Base-by-base conservation (phyloP, 2,329 filamentous ascomycete genomes). In the Myriosclerotinia curreyana region DNA sequence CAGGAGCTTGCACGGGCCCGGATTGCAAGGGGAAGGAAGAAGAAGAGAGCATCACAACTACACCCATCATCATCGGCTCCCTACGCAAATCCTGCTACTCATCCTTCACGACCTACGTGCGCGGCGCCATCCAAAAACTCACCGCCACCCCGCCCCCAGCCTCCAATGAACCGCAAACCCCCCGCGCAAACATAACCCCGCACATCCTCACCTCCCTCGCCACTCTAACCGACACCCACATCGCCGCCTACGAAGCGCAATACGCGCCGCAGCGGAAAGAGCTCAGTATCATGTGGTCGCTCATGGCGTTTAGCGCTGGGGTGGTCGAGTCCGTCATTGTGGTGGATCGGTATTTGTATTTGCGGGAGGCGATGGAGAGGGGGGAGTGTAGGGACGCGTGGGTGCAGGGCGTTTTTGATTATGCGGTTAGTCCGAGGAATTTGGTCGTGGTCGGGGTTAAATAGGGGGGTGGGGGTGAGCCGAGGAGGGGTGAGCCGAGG, bases 331-430 rank as follows among this genome's bases (percentile, higher is more conserved):
- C 92, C 40, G 80, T 96, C 65, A 94, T 99, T 71, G 92, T 96
- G 60, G 86, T 89, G 53, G 95, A 99, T 79, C 83, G 95, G 53
- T 99, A 92, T 90, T 79, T 90, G 67, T 99, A 88, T 78, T 79
- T 99, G 69, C 83, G 81, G 65, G 94, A 99, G 78, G 91, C 96
- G 70, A 72, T 78, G 78, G 90, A 96, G 70, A 72, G 78, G 58
- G 83, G 88, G 50, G 78, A 88, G 8, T 87, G 92, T 52, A 79
- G 83, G 68, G 83, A 89, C 68, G 89, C 87, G 66, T 99, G 95
- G 95, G 93, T 96, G 6, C 92, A 98, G 79, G 82, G 90, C 0
- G 92, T 97, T 5, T 98, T 98, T 78, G 92, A 96, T 69, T 97
- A 96, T 76, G 79, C 78, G 46, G 78, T 89, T 74, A 96, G 92